Evolutionary conservation across 768 basidiomycete species (phyloP), one percentile per base, ranked within the genome.

Genomic region (Leucosporidium scottii): DNA sequence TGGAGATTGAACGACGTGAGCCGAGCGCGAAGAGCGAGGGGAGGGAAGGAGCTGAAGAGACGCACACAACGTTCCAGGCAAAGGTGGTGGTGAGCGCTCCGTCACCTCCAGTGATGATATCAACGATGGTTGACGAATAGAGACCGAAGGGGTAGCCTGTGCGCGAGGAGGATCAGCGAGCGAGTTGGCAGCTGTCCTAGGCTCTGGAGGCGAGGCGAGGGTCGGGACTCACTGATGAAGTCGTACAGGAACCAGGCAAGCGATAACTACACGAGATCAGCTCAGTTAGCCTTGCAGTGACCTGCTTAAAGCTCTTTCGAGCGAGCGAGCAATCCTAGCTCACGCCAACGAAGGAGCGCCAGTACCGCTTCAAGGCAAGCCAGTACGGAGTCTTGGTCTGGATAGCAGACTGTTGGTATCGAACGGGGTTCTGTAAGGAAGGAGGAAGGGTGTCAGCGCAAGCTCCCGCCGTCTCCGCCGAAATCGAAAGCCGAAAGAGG

Each of bases 281-380:
- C 34, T 36, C 34, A 12, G 34, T 36, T 12, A 25, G 21, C 7
- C 7, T 20, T 21, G 21, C 18, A 4, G 5, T 17, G 7, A 7
- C 18, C 17, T 50, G 49, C 18, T 25, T 91, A 91, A 94, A 36
- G 85, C 84, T 34, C 88, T 74, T 3, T 86, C 88, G 61, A 96
- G 84, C 1, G 34, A 36, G 34, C 34, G 34, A 36, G 34, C 34
- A 36, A n/a, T n/a, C n/a, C n/a, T n/a, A 36, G 34, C 34, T 36
- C 12, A 36, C 34, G 12, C 89, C 91, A 3, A 82, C 75, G 28
- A 94, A 78, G n/a, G 83, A 82, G 49, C 82, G 78, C 81, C 93
- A 89, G 76, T 98, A 98, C 53, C 89, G 85, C 74, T 82, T 86
- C 50, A 94, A 69, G 71, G 93, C 81, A 30, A 96, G 82, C 23